Percentiles rank a stretch among this genome's conserved stretches.
Conservation (phyloP, 169 alveolate genomes). For the Miamiensis avidus region DNA sequence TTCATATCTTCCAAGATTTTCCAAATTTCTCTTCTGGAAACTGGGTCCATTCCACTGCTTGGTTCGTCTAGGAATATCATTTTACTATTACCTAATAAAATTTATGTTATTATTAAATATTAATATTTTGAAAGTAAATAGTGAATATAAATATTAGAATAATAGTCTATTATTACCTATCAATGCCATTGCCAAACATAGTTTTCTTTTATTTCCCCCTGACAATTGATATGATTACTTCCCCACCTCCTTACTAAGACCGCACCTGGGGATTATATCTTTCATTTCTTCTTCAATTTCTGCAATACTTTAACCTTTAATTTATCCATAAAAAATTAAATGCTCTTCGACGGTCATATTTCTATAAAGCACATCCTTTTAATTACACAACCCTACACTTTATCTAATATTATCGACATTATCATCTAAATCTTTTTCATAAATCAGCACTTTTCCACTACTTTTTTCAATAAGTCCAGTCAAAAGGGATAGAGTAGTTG, state of each 20-base stretch:
- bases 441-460: constrained; percentile 65
- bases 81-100: constrained; percentile 67
- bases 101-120: background rate
- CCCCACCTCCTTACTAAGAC: constrained; percentile 51
- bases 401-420: constrained; percentile 59
- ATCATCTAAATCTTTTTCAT: constrained; percentile 57
- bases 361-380: constrained; percentile 81
- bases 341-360: constrained; percentile 81
- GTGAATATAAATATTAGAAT: too few relatives aligned
- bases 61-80: constrained; percentile 90
- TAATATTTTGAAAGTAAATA: background rate
- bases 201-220: constrained; percentile 89
- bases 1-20: constrained; percentile 71
- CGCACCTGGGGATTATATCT: constrained; percentile 57
- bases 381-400: constrained; percentile 77
- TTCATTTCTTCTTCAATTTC: constrained; percentile 47
- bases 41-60: constrained; percentile 90
- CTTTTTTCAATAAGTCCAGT: constrained; percentile 73
- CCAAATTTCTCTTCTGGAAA: constrained; percentile 84
- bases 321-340: constrained; percentile 59
- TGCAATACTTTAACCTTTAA: constrained; percentile 56
- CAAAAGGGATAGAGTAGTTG: constrained; percentile 81
- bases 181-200: constrained; percentile 84
- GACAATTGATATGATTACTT: constrained; percentile 62
- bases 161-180: constrained; percentile 23